Evolutionary conservation across 768 basidiomycete genomes (phyloP).

Genomic region (Rhizopogon vulgaris): DNA sequence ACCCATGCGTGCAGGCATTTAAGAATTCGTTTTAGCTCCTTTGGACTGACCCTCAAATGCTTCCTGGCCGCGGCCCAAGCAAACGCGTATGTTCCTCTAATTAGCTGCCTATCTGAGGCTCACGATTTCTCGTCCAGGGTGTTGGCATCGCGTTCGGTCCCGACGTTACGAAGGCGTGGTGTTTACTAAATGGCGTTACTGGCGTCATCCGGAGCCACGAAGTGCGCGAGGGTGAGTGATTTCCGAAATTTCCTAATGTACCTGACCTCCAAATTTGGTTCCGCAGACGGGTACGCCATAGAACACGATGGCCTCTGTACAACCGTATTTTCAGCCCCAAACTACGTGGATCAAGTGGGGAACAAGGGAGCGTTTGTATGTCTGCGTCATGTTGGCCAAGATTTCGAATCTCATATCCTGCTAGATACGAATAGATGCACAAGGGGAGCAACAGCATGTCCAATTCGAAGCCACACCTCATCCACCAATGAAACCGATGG

Average conservation of each 20-base stretch:
- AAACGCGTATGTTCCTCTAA: slow-evolving; percentile 66
- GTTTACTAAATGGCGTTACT: slow-evolving; percentile 76
- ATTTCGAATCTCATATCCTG: slow-evolving; percentile 4
- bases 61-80: slow-evolving; percentile 87
- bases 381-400: slow-evolving; percentile 8
- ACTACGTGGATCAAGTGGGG: slow-evolving; percentile 87
- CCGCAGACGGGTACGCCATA: slow-evolving; percentile 82
- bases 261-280: slow-evolving; percentile 2
- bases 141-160: slow-evolving; percentile 96
- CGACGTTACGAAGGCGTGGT: slow-evolving; percentile 88
- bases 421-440: slow-evolving; percentile 77
- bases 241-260: neutral
- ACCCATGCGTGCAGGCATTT: slow-evolving; percentile 1
- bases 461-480: slow-evolving; percentile 86
- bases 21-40: slow-evolving; percentile 49
- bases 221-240: slow-evolving; percentile 74
- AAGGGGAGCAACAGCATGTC: slow-evolving; percentile 65
- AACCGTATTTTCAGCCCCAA: slow-evolving; percentile 94
- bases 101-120: slow-evolving; percentile 1
- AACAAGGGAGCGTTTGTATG: slow-evolving; percentile 91
- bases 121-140: slow-evolving; percentile 45
- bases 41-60: slow-evolving; percentile 94
- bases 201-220: slow-evolving; percentile 94
- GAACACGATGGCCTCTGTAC: slow-evolving; percentile 95
- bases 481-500: slow-evolving; percentile 92